These are phyloP conservation scores for Fusarium sp. DNA, from an alignment of 2,329 filamentous ascomycete genomes.

Conservation along the genomic window DNA sequence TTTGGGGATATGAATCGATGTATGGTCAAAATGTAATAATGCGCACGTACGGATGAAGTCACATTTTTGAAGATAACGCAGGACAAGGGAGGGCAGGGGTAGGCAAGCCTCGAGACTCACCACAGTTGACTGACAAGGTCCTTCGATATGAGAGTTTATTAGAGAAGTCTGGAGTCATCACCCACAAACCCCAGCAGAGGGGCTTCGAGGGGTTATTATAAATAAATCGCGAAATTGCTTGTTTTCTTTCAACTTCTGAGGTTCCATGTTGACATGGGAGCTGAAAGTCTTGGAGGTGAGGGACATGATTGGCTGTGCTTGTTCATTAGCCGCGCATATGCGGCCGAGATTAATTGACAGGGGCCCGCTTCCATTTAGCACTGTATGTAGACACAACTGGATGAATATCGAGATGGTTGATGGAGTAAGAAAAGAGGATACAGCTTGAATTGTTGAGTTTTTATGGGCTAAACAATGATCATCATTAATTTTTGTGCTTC, in stretches of 20 bases:
- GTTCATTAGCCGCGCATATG: conserved; percentile 44
- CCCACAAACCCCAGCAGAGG: conserved; percentile 3
- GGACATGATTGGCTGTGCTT: conserved; percentile 35
- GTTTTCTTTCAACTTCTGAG: conserved; percentile 4
- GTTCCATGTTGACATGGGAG: not conserved
- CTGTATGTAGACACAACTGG: conserved; percentile 33
- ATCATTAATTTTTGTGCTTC: not conserved
- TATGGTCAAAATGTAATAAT: conserved; percentile 12
- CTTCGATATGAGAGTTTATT: conserved; percentile 13
- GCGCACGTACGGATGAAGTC: conserved; percentile 14
- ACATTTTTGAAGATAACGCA: conserved; percentile 6
- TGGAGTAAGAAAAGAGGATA: not conserved
- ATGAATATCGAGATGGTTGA: not conserved
- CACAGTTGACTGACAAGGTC: not conserved
- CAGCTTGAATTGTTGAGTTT: not conserved
- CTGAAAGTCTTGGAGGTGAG: not conserved
- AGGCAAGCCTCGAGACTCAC: not conserved
- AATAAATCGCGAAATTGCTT: conserved; percentile 34
- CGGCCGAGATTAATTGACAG: conserved; percentile 44
- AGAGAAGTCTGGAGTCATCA: not conserved
- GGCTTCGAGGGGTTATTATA: conserved; percentile 7
- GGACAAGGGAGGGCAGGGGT: not conserved
- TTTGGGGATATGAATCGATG: not conserved
- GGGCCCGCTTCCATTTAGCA: conserved; percentile 16
- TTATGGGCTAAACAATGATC: no score